Evolutionary conservation across 1,284 basidiomycete genomes (phyloP), one percentile per base, ranked within the genome.

Genomic region (Phellopilus nigrolimitatus): DNA sequence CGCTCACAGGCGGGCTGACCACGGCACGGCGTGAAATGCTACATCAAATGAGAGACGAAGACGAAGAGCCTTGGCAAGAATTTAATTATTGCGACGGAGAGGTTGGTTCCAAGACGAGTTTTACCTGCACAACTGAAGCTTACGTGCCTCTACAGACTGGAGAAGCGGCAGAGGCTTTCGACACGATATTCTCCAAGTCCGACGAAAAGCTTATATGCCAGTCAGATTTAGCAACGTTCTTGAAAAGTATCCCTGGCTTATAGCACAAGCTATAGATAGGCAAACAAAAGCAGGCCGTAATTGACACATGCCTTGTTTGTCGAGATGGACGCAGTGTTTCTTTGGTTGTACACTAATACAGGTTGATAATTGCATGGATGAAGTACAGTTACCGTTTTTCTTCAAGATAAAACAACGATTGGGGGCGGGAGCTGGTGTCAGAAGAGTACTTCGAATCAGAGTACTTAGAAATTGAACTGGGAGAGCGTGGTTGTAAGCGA

Each of bases 11-110:
- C 6, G 78, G 80, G 1, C 65, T 87, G 41, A 83, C 84, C 47
- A 64, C 70, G 21, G 56, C 62, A 33, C 54, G 64, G 19, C 53
- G 59, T 12, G 88, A 90, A 57, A 88, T 90, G 77, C 64, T 90
- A 19, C 74, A 76, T 43, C 69, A 74, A n/a, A 80, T 88, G 34
- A 75, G 84, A 30, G 70, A 70, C 3, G 88, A 90, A 61, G 84
- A 88, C 59, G 87, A 88, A 48, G 87, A 88, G 60, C 68, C 66
- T 47, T 90, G 88, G 88, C 68, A 80, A 57, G 70, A 78, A 41
- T 47, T 70, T 13, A 72, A 80, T 43, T 89, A 82, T 62, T 79
- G 69, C 58, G 81, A 80, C 57, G 73, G 72, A 42, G 75, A 79
- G 68, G 87, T 89, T 59, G 55, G 78, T 63, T 30, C 17, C 12